Conservation (phyloP, 768 basidiomycete species). For the Pulveroboletus sp. region DNA sequence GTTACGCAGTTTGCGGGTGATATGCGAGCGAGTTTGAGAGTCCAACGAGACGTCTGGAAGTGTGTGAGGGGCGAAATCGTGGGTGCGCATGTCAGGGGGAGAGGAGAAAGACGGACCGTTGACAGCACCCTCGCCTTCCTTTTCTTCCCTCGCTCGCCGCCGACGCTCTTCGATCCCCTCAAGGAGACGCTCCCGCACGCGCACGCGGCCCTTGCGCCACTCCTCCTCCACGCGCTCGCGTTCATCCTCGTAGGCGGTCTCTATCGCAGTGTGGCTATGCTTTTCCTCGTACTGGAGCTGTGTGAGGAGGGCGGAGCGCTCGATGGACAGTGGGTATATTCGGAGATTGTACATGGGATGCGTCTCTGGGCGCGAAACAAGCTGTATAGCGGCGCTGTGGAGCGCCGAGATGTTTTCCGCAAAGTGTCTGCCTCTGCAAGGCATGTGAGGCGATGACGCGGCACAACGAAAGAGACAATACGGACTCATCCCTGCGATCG, state of each 20-base stretch:
- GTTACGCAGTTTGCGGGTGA: too few species aligned
- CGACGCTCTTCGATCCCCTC: conserved; percentile 85
- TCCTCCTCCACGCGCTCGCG: conserved; percentile 78
- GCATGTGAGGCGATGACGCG: conserved; percentile 11
- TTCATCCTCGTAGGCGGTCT: conserved; percentile 75
- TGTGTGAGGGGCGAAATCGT: background rate
- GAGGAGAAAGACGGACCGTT: conserved; percentile 44
- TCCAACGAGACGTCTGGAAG: conserved; percentile 75
- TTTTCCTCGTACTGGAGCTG: conserved; percentile 66
- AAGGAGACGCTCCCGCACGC: conserved; percentile 70
- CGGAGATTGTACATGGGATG: conserved; percentile 65
- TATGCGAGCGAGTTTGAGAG: conserved; percentile 67
- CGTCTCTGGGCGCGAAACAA: conserved; percentile 65
- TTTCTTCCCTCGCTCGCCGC: conserved; percentile 77
- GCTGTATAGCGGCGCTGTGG: conserved; percentile 54
- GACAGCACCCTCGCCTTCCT: conserved; percentile 80
- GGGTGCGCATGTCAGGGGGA: conserved; percentile 3
- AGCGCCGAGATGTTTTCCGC: conserved; percentile 59
- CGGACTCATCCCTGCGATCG: conserved; percentile 75
- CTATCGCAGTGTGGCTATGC: conserved; percentile 60
- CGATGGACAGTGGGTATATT: conserved; percentile 67
- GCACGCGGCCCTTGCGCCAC: conserved; percentile 69
- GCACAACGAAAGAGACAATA: conserved; percentile 8
- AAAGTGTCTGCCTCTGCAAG: conserved; percentile 56
- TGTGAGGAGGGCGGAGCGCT: conserved; percentile 70